These are phyloP conservation scores for Limonium bicolor DNA, from an alignment of 148 eudicot genomes.

Conservation along the genomic window DNA sequence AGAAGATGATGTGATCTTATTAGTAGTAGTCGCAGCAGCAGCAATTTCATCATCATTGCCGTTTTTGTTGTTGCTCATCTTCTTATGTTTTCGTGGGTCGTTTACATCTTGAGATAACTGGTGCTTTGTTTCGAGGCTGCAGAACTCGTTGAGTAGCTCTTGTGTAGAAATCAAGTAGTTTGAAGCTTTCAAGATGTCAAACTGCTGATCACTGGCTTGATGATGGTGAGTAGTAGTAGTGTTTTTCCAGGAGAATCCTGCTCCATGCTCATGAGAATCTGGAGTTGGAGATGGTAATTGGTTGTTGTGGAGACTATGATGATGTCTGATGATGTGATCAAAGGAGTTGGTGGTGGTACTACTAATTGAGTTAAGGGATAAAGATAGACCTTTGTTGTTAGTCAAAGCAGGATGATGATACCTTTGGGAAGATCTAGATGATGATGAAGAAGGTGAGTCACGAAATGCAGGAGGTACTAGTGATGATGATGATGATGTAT, in stretches of 20 bases:
- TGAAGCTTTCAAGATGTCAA: conserved; percentile 35
- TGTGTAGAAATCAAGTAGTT: conserved; percentile 71
- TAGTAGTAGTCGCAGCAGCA: conserved; percentile 11
- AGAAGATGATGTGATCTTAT: conserved; percentile 4
- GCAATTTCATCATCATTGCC: conserved; percentile 11
- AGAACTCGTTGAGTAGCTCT: conserved; percentile 75
- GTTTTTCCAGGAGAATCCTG: no score
- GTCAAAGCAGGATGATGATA: conserved; percentile 72
- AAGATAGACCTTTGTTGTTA: conserved; percentile 83
- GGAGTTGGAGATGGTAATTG: conserved; percentile 14
- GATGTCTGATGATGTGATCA: conserved; percentile 36
- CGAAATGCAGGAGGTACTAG: no score
- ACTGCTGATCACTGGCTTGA: conserved; percentile 7
- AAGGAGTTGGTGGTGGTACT: conserved; percentile 67
- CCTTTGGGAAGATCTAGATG: conserved; percentile 25
- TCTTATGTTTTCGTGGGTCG: conserved; percentile 16
- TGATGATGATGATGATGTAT: no score
- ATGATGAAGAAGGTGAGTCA: neutral
- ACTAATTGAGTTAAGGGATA: conserved; percentile 56
- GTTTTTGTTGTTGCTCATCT: conserved; percentile 10
- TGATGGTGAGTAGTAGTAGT: neutral
- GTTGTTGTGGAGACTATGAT: conserved; percentile 1
- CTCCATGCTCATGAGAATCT: conserved; percentile 14
- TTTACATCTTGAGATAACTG: conserved; percentile 1
- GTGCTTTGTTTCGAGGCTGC: conserved; percentile 44